Evolutionary conservation across 176 grass and related monocot species (phyloP).

Genomic region (Guadua angustifolia): DNA sequence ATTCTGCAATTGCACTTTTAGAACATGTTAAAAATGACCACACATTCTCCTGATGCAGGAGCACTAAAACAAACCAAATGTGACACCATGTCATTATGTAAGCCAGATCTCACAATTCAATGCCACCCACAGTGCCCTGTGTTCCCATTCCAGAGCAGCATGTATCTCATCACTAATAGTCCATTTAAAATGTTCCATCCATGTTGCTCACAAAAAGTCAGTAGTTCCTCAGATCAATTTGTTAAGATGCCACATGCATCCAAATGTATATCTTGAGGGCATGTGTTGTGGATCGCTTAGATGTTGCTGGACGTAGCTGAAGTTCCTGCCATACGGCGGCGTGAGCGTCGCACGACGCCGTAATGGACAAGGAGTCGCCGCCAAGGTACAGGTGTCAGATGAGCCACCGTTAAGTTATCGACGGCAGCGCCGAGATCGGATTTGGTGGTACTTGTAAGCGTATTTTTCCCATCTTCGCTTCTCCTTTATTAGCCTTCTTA

Average conservation of each 20-base stretch:
- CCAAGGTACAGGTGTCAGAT: too few relatives aligned
- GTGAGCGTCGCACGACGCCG: too few relatives aligned
- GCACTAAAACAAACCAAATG: neutral
- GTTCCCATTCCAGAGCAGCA: neutral
- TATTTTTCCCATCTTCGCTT: too few relatives aligned
- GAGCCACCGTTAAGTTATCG: too few relatives aligned
- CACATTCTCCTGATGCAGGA: slow-evolving; percentile 6
- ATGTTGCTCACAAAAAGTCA: slow-evolving; percentile 1
- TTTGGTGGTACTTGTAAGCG: too few relatives aligned
- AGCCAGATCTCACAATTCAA: neutral
- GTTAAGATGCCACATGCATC: neutral
- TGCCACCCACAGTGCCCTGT: neutral
- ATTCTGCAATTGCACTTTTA: neutral
- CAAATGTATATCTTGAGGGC: neutral
- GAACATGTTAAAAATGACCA: slow-evolving; percentile 11
- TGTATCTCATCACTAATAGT: neutral
- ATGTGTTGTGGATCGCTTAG: too few relatives aligned
- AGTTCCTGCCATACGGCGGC: too few relatives aligned
- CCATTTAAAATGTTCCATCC: neutral
- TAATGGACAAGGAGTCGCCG: too few relatives aligned
- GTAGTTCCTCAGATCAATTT: neutral
- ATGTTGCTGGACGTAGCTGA: too few relatives aligned
- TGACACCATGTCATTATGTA: neutral
- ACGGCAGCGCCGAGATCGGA: too few relatives aligned
- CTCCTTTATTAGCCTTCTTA: too few relatives aligned